Evolutionary conservation across 2,329 filamentous ascomycete genomes (phyloP), one percentile per base, ranked within the genome.

Genomic region (Anthostomella pinea): DNA sequence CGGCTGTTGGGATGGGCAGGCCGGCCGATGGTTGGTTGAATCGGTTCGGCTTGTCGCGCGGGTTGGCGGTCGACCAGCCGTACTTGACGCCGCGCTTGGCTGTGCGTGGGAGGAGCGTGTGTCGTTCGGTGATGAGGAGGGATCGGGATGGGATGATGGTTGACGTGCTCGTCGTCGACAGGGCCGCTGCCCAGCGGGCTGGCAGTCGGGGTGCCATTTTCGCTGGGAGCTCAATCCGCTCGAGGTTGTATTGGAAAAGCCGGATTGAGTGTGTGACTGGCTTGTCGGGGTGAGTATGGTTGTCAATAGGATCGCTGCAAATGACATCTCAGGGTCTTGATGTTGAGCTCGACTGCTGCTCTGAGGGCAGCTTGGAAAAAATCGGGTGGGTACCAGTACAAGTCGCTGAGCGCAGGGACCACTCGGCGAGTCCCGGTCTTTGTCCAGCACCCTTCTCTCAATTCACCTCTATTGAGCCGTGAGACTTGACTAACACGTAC

Each of bases 1-100:
- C 77, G 6, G 73, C 69, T 8, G 74, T 75, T 30, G 72, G 76
- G 4, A 58, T 60, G 2, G 79, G 78, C 2, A 83, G 68, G 24
- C 77, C 78, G 0, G 73, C 57, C 29, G 68, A 70, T 29, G 64
- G 58, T 57, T 79, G 75, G 63, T 83, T 82, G 71, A 81, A 83
- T 38, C 74, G 76, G 33, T 65, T 68, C 38, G 73, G 75, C 57
- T 75, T 76, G 49, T 57, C 60, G 42, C 72, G 72, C 18, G 63
- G 54, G 36, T 73, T 65, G 39, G 71, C 66, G 3, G 78, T 83
- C 38, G 68, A 70, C 79, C 79, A 83, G 54, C 79, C 79, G 56
- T 76, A 72, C 45, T 76, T 72, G 54, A 78, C 69, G 56, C 70
- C 67, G 56, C 72, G 73, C 44, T 56, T 60, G 39, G 67, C 53